A percentile compares a stretch with the other conserved stretches of the same genome.
These are phyloP conservation scores for Skeletonema menzelii DNA, from an alignment of 108 stramenopile genomes.

Conservation along the genomic window DNA sequence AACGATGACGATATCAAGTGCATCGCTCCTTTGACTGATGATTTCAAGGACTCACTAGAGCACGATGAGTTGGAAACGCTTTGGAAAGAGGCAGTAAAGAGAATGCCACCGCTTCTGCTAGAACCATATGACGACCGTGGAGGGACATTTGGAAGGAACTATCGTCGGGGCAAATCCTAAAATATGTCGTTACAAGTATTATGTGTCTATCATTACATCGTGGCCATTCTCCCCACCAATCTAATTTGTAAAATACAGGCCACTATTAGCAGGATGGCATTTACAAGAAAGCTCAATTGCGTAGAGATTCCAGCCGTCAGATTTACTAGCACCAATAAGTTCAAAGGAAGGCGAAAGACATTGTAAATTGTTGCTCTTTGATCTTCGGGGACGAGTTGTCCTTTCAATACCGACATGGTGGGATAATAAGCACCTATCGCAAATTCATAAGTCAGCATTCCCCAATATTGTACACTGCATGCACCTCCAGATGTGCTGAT, in stretches of 20 bases:
- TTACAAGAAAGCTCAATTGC: conserved; percentile 55
- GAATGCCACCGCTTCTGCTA: conserved; percentile 43
- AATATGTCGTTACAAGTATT: background rate
- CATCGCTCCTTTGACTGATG: conserved; percentile 51
- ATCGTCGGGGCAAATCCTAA: conserved; percentile 6
- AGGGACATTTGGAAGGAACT: conserved; percentile 56
- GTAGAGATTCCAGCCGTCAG: conserved; percentile 74
- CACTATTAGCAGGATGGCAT: conserved; percentile 56
- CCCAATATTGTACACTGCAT: conserved; percentile 62
- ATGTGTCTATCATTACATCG: background rate
- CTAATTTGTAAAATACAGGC: conserved; percentile 66
- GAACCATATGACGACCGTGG: conserved; percentile 53
- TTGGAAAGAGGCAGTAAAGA: conserved; percentile 38
- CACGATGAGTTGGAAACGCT: conserved; percentile 23
- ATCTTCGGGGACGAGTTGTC: conserved; percentile 91
- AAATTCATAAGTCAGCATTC: conserved; percentile 91
- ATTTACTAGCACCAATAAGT: conserved; percentile 86
- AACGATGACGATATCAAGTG: conserved; percentile 24
- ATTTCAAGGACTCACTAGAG: conserved; percentile 31
- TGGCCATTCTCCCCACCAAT: conserved; percentile 22
- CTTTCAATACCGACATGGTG: conserved; percentile 91
- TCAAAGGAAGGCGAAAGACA: conserved; percentile 89
- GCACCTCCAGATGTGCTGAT: conserved; percentile 39
- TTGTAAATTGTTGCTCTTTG: conserved; percentile 96
- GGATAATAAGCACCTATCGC: conserved; percentile 96